phyloP scores from a whole-genome alignment of 768 basidiomycete species.

The Termitomyces bulborhizus region DNA sequence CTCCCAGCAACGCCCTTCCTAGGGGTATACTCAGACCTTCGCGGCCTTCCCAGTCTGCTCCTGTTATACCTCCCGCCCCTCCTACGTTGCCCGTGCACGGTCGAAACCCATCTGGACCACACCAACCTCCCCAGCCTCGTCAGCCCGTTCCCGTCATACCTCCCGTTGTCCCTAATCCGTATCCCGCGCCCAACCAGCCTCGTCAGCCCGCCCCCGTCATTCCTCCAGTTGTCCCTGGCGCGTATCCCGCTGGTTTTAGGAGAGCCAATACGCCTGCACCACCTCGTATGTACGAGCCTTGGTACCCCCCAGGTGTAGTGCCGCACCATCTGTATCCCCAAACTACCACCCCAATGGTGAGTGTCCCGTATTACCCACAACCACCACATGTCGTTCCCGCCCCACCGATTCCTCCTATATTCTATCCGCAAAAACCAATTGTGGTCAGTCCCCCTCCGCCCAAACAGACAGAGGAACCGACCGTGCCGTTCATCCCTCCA shows the following conservation, averaged over 20 bases:
- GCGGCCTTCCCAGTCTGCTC: neutral
- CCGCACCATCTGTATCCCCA: neutral
- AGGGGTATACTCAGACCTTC: neutral
- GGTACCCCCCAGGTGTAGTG: constrained; percentile 1
- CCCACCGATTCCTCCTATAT: neutral
- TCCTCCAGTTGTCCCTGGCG: neutral
- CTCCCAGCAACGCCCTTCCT: neutral
- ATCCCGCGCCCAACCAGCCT: neutral
- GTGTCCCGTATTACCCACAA: neutral
- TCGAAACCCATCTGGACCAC: neutral
- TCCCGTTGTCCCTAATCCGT: neutral
- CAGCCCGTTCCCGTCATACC: neutral
- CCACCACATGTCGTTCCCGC: neutral
- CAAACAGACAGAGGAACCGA: neutral
- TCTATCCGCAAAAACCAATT: neutral
- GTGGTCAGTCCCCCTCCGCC: neutral
- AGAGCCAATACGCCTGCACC: neutral
- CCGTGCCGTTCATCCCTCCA: constrained; percentile 4
- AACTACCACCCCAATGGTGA: neutral
- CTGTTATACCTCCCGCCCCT: neutral
- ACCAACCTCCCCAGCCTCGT: neutral
- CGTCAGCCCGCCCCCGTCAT: no score
- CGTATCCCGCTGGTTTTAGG: neutral
- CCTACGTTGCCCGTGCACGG: neutral
- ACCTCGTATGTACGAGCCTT: neutral